These are phyloP conservation scores for Salix suchowensis DNA, from an alignment of 345 rosid genomes.

Conservation along the genomic window DNA sequence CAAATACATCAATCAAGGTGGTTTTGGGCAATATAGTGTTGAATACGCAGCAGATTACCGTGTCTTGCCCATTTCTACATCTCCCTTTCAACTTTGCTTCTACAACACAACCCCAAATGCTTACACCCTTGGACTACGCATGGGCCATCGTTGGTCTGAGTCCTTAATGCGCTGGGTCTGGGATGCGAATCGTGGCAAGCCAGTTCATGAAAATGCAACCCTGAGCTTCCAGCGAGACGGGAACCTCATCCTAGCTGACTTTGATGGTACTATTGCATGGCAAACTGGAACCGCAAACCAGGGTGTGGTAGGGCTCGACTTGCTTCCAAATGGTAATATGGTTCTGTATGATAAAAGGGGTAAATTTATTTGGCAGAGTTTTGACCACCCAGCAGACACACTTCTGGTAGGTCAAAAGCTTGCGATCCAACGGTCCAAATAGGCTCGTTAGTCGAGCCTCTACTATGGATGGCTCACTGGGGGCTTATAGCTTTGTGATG, in stretches of 20 bases:
- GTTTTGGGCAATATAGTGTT: not conserved
- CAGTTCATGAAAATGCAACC: conserved; percentile 25
- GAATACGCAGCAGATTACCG: not conserved
- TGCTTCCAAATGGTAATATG: not conserved
- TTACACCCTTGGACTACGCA: conserved; percentile 43
- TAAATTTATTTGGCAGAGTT: conserved; percentile 10
- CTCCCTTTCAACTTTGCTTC: conserved; percentile 15
- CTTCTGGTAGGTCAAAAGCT: conserved; percentile 8
- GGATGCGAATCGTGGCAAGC: conserved; percentile 10
- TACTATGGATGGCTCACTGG: conserved; percentile 10
- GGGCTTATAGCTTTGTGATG: conserved; percentile 40
- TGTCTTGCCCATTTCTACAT: not conserved
- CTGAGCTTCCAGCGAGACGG: not conserved
- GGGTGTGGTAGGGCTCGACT: not conserved
- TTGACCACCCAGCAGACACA: not conserved
- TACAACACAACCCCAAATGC: conserved; percentile 51
- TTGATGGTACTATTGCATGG: not conserved
- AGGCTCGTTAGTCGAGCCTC: conserved; percentile 48
- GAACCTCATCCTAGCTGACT: not conserved
- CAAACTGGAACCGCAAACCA: not conserved
- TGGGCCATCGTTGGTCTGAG: conserved; percentile 41
- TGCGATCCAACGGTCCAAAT: conserved; percentile 5
- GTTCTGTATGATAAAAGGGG: not conserved
- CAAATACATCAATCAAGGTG: conserved; percentile 1
- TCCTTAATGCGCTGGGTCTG: conserved; percentile 44